Evolutionary conservation across 148 eudicot species (phyloP).

Genomic region (Rhododendron vialii): DNA sequence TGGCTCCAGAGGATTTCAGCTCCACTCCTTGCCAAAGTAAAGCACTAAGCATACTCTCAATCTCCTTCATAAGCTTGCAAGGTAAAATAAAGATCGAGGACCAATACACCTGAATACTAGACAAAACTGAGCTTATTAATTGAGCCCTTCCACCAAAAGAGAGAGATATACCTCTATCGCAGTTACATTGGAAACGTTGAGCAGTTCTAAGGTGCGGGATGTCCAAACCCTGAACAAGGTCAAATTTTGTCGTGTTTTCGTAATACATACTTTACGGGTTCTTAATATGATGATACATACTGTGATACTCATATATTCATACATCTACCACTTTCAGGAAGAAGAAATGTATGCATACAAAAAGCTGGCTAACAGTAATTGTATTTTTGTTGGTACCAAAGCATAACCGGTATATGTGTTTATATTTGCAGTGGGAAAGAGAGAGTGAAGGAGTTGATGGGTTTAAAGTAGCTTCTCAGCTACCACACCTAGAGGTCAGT

Average conservation of each 20-base stretch:
- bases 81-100: no score
- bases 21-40: no score
- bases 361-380: neutral
- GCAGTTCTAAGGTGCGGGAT: neutral
- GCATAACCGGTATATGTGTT: neutral
- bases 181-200: neutral
- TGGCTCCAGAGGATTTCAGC: no score
- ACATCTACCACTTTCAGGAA: neutral
- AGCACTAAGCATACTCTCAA: no score
- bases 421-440: constrained; percentile 16
- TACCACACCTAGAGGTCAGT: neutral
- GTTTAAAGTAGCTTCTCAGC: constrained; percentile 7
- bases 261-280: neutral
- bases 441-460: constrained; percentile 15
- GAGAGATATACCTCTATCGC: neutral
- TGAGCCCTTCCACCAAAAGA: no score
- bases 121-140: no score
- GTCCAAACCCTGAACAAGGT: neutral
- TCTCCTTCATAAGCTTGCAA: no score
- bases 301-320: neutral
- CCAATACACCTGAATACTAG: no score
- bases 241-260: neutral
- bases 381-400: neutral
- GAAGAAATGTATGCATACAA: neutral
- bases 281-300: no score